Base-by-base conservation (phyloP, 495 filamentous ascomycete genomes). In the Bacidia gigantensis region DNA sequence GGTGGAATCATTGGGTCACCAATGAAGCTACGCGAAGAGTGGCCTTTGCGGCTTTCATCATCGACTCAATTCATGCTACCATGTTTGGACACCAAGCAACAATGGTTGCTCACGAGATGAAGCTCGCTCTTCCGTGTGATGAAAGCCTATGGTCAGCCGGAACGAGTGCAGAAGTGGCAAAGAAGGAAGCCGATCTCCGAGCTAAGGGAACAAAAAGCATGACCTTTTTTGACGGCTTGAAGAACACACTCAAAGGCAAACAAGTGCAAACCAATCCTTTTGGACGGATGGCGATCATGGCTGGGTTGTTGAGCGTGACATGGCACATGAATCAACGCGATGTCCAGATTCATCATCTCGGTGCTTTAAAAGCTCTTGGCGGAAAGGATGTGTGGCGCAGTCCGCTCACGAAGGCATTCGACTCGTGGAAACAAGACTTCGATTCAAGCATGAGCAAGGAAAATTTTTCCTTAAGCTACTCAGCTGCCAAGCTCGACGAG, bases 261-360 rank as follows among this genome's bases (percentile, higher is more conserved):
- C 78, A 78, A 41, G 92, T 98, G 21, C 79, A 84, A 53, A 98
- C 92, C 2, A 96, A 96, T 63, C 80, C 87, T 3, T 98, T 97
- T 64, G 92, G 92, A 3, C 79, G 92, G n/a, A 92, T 82, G 2
- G 89, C 95, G 48, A 74, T 98, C 48, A 96, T 98, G 88, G 85
- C 89, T 14, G 92, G 92, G 1, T 65, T 98, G 49, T 72, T 98
- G 22, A 95, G 86, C 58, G 87, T 97, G 32, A 89, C 83, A 67
- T 97, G 89, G 87, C 92, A 97, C 66, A 87, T 97, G 80, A 94
- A 95, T 65, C 90, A 97, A 66, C 77, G 90, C 53, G 92, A 98
- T 65, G 77, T 97, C 3, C 92, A 97, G 68, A 82, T 96, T 45
- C 92, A 83, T 63, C 88, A 88, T 3, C 78, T 98, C 0, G 84